Conservation (phyloP, 768 basidiomycete species). For the Suillus luteus region DNA sequence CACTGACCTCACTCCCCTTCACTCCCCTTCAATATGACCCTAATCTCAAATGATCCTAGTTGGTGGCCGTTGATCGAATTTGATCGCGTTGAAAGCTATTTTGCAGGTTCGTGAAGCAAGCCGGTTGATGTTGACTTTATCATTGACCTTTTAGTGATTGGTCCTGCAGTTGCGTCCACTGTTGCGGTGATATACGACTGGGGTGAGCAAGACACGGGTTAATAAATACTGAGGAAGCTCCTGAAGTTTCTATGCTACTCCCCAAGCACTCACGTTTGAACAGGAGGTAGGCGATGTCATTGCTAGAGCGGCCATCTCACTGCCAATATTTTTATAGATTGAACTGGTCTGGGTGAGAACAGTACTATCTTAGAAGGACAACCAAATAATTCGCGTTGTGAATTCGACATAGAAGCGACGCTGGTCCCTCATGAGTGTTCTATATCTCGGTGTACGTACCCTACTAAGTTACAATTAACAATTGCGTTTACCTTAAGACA, state of each 20-base stretch:
- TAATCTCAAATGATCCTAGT: neutral
- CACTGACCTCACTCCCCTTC: neutral
- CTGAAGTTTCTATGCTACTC: neutral
- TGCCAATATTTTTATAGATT: neutral
- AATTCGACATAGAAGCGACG: neutral
- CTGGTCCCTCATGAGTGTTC: neutral
- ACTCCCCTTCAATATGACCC: neutral
- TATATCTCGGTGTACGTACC: neutral
- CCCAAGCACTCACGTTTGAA: neutral
- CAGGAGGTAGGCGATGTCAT: neutral
- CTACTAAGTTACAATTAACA: neutral
- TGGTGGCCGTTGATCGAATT: neutral
- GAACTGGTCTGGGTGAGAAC: neutral
- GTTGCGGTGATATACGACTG: neutral
- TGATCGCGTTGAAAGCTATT: neutral
- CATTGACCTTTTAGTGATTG: too few species aligned
- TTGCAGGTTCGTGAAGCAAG: neutral
- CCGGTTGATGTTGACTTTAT: neutral
- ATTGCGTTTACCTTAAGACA: neutral
- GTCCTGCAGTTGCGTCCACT: neutral
- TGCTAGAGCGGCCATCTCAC: neutral
- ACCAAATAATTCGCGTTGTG: neutral
- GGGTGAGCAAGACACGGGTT: neutral
- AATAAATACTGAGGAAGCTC: neutral
- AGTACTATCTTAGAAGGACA: neutral